These are phyloP conservation scores for Massariosphaeria phaeospora DNA, from an alignment of 495 filamentous ascomycete species.

Conservation along the genomic window DNA sequence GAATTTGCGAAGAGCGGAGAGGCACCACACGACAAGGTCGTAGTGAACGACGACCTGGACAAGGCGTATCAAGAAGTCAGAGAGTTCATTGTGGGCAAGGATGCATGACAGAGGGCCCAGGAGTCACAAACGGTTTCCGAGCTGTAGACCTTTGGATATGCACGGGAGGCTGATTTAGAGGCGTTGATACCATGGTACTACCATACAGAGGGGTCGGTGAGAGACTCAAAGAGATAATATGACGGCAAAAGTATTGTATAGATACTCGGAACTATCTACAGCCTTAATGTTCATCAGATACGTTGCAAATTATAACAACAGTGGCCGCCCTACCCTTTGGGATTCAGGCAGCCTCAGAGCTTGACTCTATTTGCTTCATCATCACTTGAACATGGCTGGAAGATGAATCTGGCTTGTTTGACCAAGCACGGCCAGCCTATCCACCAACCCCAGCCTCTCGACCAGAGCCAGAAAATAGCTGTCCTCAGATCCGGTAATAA, in stretches of 20 bases:
- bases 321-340: constrained; percentile 50
- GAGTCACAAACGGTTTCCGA: no score
- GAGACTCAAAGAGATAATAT: no score
- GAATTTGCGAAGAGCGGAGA: constrained; percentile 63
- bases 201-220: no score
- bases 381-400: constrained; percentile 73
- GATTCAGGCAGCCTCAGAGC: constrained; percentile 68
- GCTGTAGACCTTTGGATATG: no score
- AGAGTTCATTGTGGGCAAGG: constrained; percentile 45
- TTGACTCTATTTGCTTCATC: constrained; percentile 99
- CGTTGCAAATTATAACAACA: constrained; percentile 74
- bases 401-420: constrained; percentile 61
- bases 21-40: constrained; percentile 75
- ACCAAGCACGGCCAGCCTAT: constrained; percentile 52
- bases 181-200: constrained; percentile 12
- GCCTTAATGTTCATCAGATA: constrained; percentile 75
- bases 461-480: constrained; percentile 15
- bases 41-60: constrained; percentile 88
- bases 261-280: constrained; percentile 12
- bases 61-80: constrained; percentile 74
- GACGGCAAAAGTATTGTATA: no score
- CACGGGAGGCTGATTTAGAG: no score
- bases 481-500: constrained; percentile 52
- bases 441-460: constrained; percentile 20
- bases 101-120: background rate